Evolutionary conservation across 306 rosid species (phyloP), one percentile per base, ranked within the genome.

Genomic region (Vachellia collinsii): DNA sequence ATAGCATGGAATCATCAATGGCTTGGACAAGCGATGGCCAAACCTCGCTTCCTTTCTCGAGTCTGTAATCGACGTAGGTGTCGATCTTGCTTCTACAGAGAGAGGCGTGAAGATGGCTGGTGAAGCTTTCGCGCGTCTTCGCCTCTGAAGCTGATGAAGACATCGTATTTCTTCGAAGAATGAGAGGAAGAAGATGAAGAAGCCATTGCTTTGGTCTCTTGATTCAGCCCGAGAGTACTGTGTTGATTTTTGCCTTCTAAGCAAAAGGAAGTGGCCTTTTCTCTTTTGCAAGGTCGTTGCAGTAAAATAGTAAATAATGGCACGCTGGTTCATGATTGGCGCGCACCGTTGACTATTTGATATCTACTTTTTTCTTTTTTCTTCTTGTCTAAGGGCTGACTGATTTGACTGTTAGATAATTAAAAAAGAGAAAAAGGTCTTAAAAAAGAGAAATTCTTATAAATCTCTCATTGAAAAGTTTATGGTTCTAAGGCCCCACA

Each of bases 81-180:
- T 59, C 66, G 66, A 23, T 59, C 25, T 25, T 25, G 38, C 17
- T 23, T 23, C 66, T 11, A 25, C 17, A 11, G 17, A 59, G 66
- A 59, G 66, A 17, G 11, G 9, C n/a, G 10, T 62, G 41, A 13
- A 62, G 68, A 62, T 29, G 68, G 41, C 68, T 29, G 17, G 68
- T 62, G 42, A 34, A 62, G 6, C 36, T 62, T 37, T 13, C 38
- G 20, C 41, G 68, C 0, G 68, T 62, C 19, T 29, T 62, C 68
- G 6, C 68, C 68, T 62, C 67, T 62, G 42, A 62, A 62, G 41
- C 68, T 62, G 41, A 62, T 29, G n/a, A 25, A 62, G 36, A 62
- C 41, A 13, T 62, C 68, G 17, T 62, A 62, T 34, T 62, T 29
- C 41, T 62, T 29, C 0, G 66, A 61, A 61, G 39, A 61, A 12